Conservation (phyloP, 2,329 filamentous ascomycete species). For the Colletotrichum phormii region DNA sequence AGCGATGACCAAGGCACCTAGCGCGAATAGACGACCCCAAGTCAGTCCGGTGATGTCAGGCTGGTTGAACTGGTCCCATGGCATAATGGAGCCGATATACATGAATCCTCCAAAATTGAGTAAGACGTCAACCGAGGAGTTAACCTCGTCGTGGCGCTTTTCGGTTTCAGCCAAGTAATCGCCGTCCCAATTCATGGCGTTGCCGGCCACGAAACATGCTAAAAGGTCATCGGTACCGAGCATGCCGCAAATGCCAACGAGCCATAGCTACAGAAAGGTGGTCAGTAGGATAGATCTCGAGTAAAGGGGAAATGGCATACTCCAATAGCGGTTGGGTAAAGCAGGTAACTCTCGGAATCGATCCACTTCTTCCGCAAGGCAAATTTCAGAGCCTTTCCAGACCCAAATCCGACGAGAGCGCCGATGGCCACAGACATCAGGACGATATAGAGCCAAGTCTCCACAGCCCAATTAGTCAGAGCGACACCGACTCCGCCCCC, state of each 20-base stretch:
- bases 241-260: slow-evolving; percentile 67
- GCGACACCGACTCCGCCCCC: slow-evolving; percentile 62
- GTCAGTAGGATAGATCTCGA: neutral
- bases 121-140: slow-evolving; percentile 66
- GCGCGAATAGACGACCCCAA: slow-evolving; percentile 58
- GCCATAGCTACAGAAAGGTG: slow-evolving; percentile 57
- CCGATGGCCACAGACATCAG: slow-evolving; percentile 65
- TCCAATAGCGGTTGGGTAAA: slow-evolving; percentile 63
- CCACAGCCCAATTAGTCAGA: slow-evolving; percentile 67
- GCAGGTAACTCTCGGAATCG: slow-evolving; percentile 64
- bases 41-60: slow-evolving; percentile 64
- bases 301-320: slow-evolving; percentile 40
- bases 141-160: slow-evolving; percentile 70
- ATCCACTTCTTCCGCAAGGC: slow-evolving; percentile 62
- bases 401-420: slow-evolving; percentile 59
- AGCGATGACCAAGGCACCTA: slow-evolving; percentile 64
- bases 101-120: slow-evolving; percentile 72
- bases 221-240: slow-evolving; percentile 72
- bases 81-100: slow-evolving; percentile 67
- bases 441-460: slow-evolving; percentile 71
- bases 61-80: slow-evolving; percentile 65
- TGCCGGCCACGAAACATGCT: slow-evolving; percentile 70
- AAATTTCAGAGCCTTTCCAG: slow-evolving; percentile 59
- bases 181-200: slow-evolving; percentile 71
- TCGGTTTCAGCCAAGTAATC: slow-evolving; percentile 66